Evolutionary conservation across 2,329 filamentous ascomycete species (phyloP).

Genomic region (Curvularia lunata): DNA sequence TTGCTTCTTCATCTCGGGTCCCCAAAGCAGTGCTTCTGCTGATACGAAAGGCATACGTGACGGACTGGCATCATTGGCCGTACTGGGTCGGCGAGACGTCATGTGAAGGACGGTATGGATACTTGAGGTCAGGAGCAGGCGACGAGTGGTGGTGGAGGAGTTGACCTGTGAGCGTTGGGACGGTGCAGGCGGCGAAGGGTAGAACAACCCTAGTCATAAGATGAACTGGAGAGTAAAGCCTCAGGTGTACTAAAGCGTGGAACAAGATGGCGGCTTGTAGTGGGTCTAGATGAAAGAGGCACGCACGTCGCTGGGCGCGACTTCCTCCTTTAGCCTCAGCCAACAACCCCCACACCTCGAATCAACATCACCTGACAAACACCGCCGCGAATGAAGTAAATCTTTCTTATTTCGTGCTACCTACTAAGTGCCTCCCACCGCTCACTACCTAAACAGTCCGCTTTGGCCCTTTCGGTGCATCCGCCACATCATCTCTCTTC

Average conservation of each 20-base stretch:
- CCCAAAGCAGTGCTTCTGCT: constrained; percentile 48
- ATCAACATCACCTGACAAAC: neutral
- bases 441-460: constrained; percentile 28
- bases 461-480: constrained; percentile 48
- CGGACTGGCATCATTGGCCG: constrained; percentile 10
- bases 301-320: constrained; percentile 15
- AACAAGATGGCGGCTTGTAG: neutral
- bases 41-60: constrained; percentile 28
- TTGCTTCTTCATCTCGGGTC: constrained; percentile 49
- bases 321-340: constrained; percentile 17
- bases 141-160: neutral
- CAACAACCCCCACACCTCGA: neutral
- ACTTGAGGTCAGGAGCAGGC: neutral
- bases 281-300: constrained; percentile 12
- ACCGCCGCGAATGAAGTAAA: constrained; percentile 18
- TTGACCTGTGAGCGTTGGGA: neutral
- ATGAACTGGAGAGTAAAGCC: neutral
- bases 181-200: neutral
- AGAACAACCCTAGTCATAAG: neutral
- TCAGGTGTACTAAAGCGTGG: neutral
- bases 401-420: constrained; percentile 41
- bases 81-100: constrained; percentile 18
- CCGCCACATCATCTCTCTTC: constrained; percentile 47
- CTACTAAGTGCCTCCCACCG: constrained; percentile 21
- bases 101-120: neutral